Conservation (phyloP, 108 stramenopile genomes). For the Conticribra weissflogii region DNA sequence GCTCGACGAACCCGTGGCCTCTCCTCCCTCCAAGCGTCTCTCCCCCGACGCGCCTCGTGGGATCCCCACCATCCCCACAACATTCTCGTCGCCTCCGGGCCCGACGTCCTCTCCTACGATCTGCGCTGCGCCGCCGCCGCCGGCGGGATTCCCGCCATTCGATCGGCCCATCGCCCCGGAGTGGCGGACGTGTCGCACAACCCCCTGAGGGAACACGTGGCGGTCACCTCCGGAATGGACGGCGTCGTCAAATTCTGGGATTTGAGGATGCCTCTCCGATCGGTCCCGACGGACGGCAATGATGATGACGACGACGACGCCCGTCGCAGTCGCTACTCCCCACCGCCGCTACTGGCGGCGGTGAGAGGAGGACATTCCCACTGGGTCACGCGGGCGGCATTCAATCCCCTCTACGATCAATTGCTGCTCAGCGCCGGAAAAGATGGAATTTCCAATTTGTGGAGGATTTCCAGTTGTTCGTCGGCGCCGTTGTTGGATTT, state of each 20-base stretch:
- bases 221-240: slow-evolving; percentile 92
- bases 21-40: slow-evolving; percentile 20
- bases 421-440: slow-evolving; percentile 92
- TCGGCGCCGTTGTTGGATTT: slow-evolving; percentile 90
- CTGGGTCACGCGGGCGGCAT: slow-evolving; percentile 80
- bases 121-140: slow-evolving; percentile 55
- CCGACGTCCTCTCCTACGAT: slow-evolving; percentile 57
- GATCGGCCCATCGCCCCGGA: slow-evolving; percentile 67
- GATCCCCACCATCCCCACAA: slow-evolving; percentile 74
- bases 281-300: not conserved
- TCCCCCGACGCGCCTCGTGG: slow-evolving; percentile 74
- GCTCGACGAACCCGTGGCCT: not conserved
- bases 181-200: slow-evolving; percentile 92
- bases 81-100: slow-evolving; percentile 52
- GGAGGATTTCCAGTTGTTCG: slow-evolving; percentile 93
- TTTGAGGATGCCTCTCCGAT: slow-evolving; percentile 55
- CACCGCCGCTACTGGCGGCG: slow-evolving; percentile 49
- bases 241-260: slow-evolving; percentile 97
- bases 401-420: slow-evolving; percentile 99
- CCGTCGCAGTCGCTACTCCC: not conserved
- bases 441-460: slow-evolving; percentile 91
- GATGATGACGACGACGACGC: not conserved
- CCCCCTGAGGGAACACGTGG: slow-evolving; percentile 89
- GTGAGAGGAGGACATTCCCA: slow-evolving; percentile 90
- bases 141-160: slow-evolving; percentile 38